Evolutionary conservation across 495 filamentous ascomycete species (phyloP), one percentile per base, ranked within the genome.

Genomic region (Glonium stellatum): DNA sequence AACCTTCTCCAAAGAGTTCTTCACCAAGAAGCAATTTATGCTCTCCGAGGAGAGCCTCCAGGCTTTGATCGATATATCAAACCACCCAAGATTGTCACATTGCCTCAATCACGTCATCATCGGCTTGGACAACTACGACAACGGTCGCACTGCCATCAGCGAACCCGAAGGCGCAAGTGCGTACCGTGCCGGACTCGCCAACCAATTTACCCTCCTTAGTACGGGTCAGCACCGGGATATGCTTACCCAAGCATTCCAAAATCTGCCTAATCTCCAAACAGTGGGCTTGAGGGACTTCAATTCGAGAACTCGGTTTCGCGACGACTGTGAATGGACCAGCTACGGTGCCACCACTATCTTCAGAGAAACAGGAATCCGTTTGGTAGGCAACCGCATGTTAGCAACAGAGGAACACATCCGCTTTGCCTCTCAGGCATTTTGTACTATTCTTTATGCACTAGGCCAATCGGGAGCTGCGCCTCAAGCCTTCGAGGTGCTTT

Each of bases 21-120:
- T 84, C 66, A 68, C 72, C 19, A 80, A 79, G 64, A 76, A 76
- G 49, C 77, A 80, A 64, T 84, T 84, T 69, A 78, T 81, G 74
- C 64, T 79, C 58, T 74, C 71, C 10, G 64, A 73, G 23, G 68
- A 67, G 52, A 80, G 78, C 61, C 72, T 84, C 4, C 65, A 76
- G 58, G 71, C 77, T 0, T 73, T 84, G 23, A 63, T 81, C 31
- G 76, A 78, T 58, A 84, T 84, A 53, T 74, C 81, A n/a, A 75
- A 76, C 9, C 73, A 73, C 25, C 39, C 61, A 15, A 70, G 66
- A n/a, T 55, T 82, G 1, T 72, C 73, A 0, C 55, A 63, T 1
- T 63, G 55, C 36, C 63, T 84, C 11, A 75, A 55, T 1, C 74
- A 80, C 66, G 71, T 83, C 57, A 77, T 80, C 59, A 76, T 83